Conservation (phyloP, 805 yeast species). For the Blastobotrys peoriensis region DNA sequence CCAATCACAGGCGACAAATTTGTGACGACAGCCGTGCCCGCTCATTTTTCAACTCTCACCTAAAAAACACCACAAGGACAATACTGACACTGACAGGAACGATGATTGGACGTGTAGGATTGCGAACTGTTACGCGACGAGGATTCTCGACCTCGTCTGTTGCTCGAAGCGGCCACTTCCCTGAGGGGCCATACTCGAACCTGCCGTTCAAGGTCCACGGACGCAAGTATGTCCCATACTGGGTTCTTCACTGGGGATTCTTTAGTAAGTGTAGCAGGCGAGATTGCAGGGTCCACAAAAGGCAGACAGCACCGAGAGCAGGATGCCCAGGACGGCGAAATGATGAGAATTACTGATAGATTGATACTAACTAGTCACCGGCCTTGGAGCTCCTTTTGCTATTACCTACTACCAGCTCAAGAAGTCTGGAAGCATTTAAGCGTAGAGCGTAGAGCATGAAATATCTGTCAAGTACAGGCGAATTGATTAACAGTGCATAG, state of each 20-base stretch:
- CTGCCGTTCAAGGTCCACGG: conserved; percentile 90
- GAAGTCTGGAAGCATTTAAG: conserved; percentile 60
- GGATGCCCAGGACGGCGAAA: neutral
- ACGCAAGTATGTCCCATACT: conserved; percentile 80
- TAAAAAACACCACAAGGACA: too few species aligned
- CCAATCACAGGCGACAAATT: neutral
- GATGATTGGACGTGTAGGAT: conserved; percentile 16
- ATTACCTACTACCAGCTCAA: conserved; percentile 75
- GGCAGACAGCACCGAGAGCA: neutral
- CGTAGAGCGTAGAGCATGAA: too few species aligned
- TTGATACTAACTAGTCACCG: conserved; percentile 35
- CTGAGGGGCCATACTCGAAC: conserved; percentile 85
- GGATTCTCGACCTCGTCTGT: conserved; percentile 32
- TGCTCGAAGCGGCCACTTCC: conserved; percentile 44
- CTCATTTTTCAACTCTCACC: too few species aligned
- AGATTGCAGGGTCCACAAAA: neutral
- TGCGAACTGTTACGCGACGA: conserved; percentile 22
- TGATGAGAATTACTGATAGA: neutral
- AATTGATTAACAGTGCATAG: too few species aligned
- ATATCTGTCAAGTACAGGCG: too few species aligned
- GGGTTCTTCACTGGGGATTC: conserved; percentile 73
- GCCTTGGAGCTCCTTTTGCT: conserved; percentile 72
- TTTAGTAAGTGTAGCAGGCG: conserved; percentile 39
- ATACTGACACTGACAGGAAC: too few species aligned
- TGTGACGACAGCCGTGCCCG: too few species aligned